Percentiles rank a stretch among this genome's conserved stretches.
phyloP scores from a whole-genome alignment of 176 grass and related monocot species.

The Saccharum spontaneum region DNA sequence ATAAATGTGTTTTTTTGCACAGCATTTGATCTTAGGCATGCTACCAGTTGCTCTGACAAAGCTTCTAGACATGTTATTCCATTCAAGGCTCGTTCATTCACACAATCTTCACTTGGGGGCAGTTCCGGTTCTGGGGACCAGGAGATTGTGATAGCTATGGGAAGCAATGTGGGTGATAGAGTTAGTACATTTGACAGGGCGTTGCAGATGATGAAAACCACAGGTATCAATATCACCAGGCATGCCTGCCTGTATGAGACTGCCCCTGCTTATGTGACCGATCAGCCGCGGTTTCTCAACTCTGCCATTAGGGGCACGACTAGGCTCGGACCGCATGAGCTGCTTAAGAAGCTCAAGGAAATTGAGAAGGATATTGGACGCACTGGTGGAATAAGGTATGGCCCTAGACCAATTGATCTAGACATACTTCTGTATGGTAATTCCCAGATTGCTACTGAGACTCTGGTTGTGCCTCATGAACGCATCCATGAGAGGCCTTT shows the following conservation, averaged over 20 bases:
- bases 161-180: constrained; percentile 81
- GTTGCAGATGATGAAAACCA: constrained; percentile 62
- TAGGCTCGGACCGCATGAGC: constrained; percentile 68
- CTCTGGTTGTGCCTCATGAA: constrained; percentile 71
- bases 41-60: constrained; percentile 1
- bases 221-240: constrained; percentile 64
- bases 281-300: constrained; percentile 79
- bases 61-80: background rate
- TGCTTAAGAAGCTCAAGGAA: constrained; percentile 69
- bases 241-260: constrained; percentile 85
- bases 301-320: constrained; percentile 78
- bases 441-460: constrained; percentile 46
- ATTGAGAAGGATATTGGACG: constrained; percentile 78
- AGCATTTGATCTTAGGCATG: constrained; percentile 20
- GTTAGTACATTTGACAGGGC: constrained; percentile 64
- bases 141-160: constrained; percentile 85
- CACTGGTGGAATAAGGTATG: constrained; percentile 64
- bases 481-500: constrained; percentile 86
- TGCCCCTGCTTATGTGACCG: constrained; percentile 83
- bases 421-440: constrained; percentile 88
- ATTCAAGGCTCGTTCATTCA: constrained; percentile 7
- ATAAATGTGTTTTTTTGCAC: background rate
- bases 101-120: constrained; percentile 14
- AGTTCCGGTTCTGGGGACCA: constrained; percentile 49
- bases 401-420: constrained; percentile 82